These are phyloP conservation scores for Globisporangium alternatum DNA, from an alignment of 352 stramenopile genomes.

Conservation along the genomic window DNA sequence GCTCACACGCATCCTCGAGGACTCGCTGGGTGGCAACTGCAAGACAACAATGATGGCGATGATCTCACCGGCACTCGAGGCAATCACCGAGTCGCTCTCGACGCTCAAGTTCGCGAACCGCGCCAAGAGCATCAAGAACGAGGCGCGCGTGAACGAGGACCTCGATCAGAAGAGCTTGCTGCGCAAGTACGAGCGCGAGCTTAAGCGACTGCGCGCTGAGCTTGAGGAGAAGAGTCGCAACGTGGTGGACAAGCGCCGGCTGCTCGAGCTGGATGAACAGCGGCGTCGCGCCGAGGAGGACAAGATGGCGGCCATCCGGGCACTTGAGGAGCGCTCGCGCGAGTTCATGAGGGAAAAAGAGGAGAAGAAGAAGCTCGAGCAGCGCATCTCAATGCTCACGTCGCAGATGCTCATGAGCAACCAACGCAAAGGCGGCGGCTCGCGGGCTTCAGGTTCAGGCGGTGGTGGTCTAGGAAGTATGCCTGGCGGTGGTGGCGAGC, in stretches of 20 bases:
- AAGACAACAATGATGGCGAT: conserved; percentile 97
- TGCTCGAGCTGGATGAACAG: conserved; percentile 90
- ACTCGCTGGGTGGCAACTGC: conserved; percentile 90
- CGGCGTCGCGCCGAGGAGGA: conserved; percentile 89
- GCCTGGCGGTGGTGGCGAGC: conserved; percentile 3
- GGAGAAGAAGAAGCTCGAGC: conserved; percentile 93
- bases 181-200: conserved; percentile 94
- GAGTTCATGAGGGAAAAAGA: conserved; percentile 96
- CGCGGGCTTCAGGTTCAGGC: conserved; percentile 2
- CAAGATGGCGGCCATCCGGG: conserved; percentile 93
- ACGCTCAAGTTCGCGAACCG: conserved; percentile 95
- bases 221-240: conserved; percentile 91
- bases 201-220: conserved; percentile 90
- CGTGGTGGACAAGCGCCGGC: conserved; percentile 91
- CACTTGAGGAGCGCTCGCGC: conserved; percentile 85
- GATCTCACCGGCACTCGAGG: conserved; percentile 89
- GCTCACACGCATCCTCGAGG: conserved; percentile 90
- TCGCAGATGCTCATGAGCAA: conserved; percentile 91
- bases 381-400: conserved; percentile 90
- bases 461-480: neutral
- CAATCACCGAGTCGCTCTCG: conserved; percentile 89
- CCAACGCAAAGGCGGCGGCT: conserved; percentile 28
- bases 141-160: conserved; percentile 90
- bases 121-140: conserved; percentile 92
- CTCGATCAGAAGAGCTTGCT: conserved; percentile 92